phyloP scores from a whole-genome alignment of 208 protist genomes.

The Acanthamoeba culbertsoni region DNA sequence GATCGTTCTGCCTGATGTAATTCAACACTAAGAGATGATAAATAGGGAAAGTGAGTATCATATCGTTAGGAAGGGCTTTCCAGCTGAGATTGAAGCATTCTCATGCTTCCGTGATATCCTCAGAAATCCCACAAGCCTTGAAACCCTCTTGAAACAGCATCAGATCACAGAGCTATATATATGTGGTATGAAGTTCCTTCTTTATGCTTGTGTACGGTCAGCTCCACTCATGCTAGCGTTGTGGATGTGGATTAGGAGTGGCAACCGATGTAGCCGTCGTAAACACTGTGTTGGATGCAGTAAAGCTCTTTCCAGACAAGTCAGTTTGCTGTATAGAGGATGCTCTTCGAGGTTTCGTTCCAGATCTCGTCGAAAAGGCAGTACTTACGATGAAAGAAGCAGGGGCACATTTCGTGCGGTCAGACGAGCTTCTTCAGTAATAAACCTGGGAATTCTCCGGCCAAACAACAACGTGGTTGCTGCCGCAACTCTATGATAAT shows the following conservation, averaged over 20 bases:
- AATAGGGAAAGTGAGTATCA: not conserved
- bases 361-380: not conserved
- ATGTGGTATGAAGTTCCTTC: not conserved
- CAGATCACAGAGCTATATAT: slow-evolving; percentile 2
- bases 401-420: not conserved
- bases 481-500: no score
- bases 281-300: slow-evolving; percentile 28
- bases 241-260: not conserved
- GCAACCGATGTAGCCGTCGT: slow-evolving; percentile 47
- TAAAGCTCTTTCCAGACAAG: not conserved
- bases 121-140: not conserved
- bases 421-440: not conserved
- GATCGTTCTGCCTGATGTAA: no score
- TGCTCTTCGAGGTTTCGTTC: slow-evolving; percentile 34
- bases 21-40: no score
- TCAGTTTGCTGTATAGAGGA: not conserved
- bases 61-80: slow-evolving; percentile 33
- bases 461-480: no score
- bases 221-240: not conserved
- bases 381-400: not conserved
- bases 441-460: not conserved
- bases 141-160: not conserved
- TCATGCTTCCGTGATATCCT: slow-evolving; percentile 53
- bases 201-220: not conserved
- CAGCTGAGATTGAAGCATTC: slow-evolving; percentile 7